These are phyloP conservation scores for Mortierella sp. DNA, from an alignment of 371 early-diverging fungal genomes.

Conservation along the genomic window DNA sequence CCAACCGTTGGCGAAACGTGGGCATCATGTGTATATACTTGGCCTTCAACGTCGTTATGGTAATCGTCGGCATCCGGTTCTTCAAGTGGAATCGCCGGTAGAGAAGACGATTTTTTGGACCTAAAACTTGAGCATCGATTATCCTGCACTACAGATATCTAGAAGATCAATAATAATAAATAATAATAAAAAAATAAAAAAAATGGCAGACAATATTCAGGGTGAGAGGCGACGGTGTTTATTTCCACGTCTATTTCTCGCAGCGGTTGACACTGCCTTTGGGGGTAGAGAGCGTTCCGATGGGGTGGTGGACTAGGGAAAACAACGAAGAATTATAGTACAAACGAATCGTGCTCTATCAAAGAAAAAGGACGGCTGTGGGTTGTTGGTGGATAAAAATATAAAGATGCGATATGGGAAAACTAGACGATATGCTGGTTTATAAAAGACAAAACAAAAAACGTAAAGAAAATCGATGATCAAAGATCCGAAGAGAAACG, in stretches of 20 bases:
- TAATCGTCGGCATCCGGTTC: conserved; percentile 59
- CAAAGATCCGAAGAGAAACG: conserved; percentile 3
- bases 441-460: conserved; percentile 9
- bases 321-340: conserved; percentile 24
- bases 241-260: neutral
- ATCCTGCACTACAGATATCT: no score
- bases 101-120: no score
- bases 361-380: conserved; percentile 3
- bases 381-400: conserved; percentile 1
- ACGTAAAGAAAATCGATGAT: neutral
- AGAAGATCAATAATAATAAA: neutral
- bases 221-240: neutral
- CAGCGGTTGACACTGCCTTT: conserved; percentile 2
- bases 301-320: neutral
- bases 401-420: no score
- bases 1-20: conserved; percentile 79
- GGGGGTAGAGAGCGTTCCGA: conserved; percentile 9
- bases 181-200: neutral
- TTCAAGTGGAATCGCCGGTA: conserved; percentile 37
- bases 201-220: no score
- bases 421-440: neutral
- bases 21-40: conserved; percentile 73
- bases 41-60: conserved; percentile 66
- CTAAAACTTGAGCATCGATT: no score
- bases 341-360: conserved; percentile 29